These are phyloP conservation scores for Quercus parvula DNA, from an alignment of 306 rosid genomes.

Conservation along the genomic window DNA sequence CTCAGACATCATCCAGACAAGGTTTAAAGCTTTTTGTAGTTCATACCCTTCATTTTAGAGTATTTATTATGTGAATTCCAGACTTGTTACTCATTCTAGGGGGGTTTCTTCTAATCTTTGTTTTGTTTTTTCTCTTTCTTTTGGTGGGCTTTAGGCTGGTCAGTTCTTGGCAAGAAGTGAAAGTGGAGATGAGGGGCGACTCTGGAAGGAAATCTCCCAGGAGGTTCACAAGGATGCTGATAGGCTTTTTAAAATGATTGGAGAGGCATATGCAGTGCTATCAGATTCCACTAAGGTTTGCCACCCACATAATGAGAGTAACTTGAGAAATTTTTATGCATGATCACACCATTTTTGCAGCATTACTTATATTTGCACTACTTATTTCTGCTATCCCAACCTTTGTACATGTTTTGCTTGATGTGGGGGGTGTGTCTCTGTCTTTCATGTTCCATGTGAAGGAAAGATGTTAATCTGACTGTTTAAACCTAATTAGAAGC, in stretches of 20 bases:
- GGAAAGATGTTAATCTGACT: background rate
- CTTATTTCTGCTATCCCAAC: background rate
- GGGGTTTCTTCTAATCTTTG: background rate
- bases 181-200: constrained; percentile 65
- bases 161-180: constrained; percentile 84
- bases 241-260: constrained; percentile 90
- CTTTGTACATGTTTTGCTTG: background rate
- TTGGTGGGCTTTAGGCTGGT: constrained; percentile 68
- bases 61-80: background rate
- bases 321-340: background rate
- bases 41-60: constrained; percentile 10
- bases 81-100: background rate
- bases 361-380: background rate
- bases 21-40: constrained; percentile 36
- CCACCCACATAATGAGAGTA: background rate
- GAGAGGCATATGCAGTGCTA: constrained; percentile 92
- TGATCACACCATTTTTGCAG: background rate
- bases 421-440: background rate
- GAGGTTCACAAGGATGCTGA: constrained; percentile 88
- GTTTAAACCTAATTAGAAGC: background rate
- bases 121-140: background rate
- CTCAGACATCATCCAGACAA: constrained; percentile 80
- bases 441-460: background rate
- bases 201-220: constrained; percentile 82
- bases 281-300: constrained; percentile 78